These are phyloP conservation scores for Coniochaeta prunicola DNA, from an alignment of 2,329 filamentous ascomycete genomes.

Conservation along the genomic window DNA sequence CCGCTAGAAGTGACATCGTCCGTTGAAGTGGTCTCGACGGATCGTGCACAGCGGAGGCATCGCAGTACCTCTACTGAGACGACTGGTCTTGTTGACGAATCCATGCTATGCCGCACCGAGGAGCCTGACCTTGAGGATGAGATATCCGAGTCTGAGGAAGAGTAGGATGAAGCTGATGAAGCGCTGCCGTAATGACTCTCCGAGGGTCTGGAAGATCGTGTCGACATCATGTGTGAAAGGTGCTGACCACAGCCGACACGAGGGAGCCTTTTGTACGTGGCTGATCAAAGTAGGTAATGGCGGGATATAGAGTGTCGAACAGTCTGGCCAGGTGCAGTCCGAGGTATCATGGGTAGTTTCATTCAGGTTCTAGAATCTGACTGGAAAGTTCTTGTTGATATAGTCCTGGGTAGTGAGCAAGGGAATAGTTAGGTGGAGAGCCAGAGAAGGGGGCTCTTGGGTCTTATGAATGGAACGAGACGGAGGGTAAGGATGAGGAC, in stretches of 20 bases:
- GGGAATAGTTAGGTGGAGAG: neutral
- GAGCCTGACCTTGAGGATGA: conserved; percentile 24
- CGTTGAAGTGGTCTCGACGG: conserved; percentile 53
- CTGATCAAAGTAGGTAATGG: neutral
- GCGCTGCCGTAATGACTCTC: conserved; percentile 29
- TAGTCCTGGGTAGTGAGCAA: neutral
- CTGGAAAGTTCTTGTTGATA: neutral
- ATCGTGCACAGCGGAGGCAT: conserved; percentile 54
- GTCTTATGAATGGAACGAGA: neutral
- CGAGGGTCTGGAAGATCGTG: conserved; percentile 22
- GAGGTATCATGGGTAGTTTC: neutral
- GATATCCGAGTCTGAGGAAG: conserved; percentile 33
- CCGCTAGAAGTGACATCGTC: conserved; percentile 51
- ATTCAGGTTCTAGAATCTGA: neutral
- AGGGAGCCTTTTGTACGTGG: neutral
- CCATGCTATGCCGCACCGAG: conserved; percentile 38
- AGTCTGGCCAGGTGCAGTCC: neutral
- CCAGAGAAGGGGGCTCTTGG: neutral
- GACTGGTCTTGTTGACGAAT: conserved; percentile 34
- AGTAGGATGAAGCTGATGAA: conserved; percentile 27
- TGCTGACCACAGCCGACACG: neutral
- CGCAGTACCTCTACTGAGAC: conserved; percentile 53
- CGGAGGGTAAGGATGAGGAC: neutral
- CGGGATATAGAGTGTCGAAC: neutral
- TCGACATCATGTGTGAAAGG: conserved; percentile 17